phyloP scores from a whole-genome alignment of 345 rosid genomes.

The thale cress (Arabidopsis thaliana) region DNA sequence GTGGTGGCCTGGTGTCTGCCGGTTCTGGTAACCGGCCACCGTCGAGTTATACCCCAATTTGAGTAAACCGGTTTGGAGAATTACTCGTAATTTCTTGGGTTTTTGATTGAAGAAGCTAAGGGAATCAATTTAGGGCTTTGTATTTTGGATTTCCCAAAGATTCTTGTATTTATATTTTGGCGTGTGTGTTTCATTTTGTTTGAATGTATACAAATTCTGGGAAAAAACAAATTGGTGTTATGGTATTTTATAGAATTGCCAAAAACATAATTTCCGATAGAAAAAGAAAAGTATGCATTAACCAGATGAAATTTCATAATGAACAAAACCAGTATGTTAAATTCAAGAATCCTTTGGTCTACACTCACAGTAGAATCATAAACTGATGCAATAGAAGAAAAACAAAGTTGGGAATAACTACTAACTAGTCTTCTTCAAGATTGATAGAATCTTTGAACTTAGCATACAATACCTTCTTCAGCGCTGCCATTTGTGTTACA shows the following conservation, averaged over 20 bases:
- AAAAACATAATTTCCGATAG: background rate
- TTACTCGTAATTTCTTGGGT: background rate
- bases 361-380: background rate
- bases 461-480: slow-evolving; percentile 86
- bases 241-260: background rate
- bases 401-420: background rate
- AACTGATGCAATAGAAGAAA: background rate
- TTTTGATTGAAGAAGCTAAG: background rate
- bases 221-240: background rate
- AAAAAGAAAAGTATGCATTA: background rate
- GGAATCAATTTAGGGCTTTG: background rate
- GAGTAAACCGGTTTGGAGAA: slow-evolving; percentile 31
- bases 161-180: slow-evolving; percentile 7
- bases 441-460: slow-evolving; percentile 93
- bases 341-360: background rate
- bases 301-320: background rate
- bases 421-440: slow-evolving; percentile 81
- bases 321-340: background rate
- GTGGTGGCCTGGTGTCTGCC: slow-evolving; percentile 65
- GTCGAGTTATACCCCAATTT: slow-evolving; percentile 60
- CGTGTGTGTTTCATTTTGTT: background rate
- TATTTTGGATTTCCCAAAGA: background rate
- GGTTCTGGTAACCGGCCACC: slow-evolving; percentile 53
- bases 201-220: background rate
- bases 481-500: slow-evolving; percentile 67